Percentiles rank a stretch among this genome's conserved stretches.
Evolutionary conservation across 108 stramenopile species (phyloP).

Genomic region (Fragilaria radians): DNA sequence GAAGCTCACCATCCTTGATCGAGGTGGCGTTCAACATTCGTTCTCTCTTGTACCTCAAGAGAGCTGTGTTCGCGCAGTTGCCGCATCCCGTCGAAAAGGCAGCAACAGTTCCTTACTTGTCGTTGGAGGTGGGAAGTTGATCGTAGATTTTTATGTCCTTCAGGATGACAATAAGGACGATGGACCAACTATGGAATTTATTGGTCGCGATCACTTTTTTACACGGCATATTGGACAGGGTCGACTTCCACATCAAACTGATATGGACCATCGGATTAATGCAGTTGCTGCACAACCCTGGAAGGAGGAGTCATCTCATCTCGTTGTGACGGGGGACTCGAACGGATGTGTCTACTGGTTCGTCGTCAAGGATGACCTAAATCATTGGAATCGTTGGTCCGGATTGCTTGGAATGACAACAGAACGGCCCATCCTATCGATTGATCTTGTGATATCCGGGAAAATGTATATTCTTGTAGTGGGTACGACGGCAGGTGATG

Average conservation of each 20-base stretch:
- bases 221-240: constrained; percentile 44
- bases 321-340: constrained; percentile 64
- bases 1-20: constrained; percentile 32
- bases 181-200: too few species aligned
- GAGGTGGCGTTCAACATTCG: constrained; percentile 24
- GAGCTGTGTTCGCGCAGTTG: constrained; percentile 67
- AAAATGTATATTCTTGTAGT: constrained; percentile 32
- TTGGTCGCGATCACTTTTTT: constrained; percentile 9
- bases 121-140: constrained; percentile 62
- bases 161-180: constrained; percentile 11
- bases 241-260: constrained; percentile 20
- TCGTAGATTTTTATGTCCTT: constrained; percentile 54
- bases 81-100: constrained; percentile 26
- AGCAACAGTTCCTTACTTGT: constrained; percentile 36
- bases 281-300: constrained; percentile 31
- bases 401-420: constrained; percentile 6
- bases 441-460: constrained; percentile 22
- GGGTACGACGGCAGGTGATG: constrained; percentile 61
- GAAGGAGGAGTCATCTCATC: constrained; percentile 14
- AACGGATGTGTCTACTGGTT: constrained; percentile 54
- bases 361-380: constrained; percentile 19
- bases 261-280: constrained; percentile 78
- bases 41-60: constrained; percentile 54
- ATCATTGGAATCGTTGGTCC: neutral
- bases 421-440: constrained; percentile 51